phyloP scores from a whole-genome alignment of 228 moss, liverwort and hornwort species.

The Sphagnum fallax region DNA sequence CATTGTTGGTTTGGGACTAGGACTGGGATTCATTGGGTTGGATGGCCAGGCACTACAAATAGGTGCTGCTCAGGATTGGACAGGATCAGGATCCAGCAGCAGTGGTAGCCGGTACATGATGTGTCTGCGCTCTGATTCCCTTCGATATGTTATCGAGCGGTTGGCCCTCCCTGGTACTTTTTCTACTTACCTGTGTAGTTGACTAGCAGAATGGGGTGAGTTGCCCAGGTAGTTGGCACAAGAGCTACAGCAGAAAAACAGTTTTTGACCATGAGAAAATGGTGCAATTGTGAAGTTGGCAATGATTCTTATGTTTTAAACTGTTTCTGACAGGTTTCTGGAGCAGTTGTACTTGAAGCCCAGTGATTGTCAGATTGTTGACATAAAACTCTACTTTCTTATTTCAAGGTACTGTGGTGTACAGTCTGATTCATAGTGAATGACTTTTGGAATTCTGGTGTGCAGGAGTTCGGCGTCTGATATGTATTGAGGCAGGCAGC shows the following conservation, averaged over 20 bases:
- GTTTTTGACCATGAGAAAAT: neutral
- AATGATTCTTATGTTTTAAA: neutral
- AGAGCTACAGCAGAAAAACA: neutral
- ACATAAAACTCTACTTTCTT: too few relatives aligned
- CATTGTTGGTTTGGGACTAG: neutral
- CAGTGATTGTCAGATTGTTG: too few relatives aligned
- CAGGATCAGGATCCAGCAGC: conserved; percentile 42
- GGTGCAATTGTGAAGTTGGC: neutral
- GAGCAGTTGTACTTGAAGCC: neutral
- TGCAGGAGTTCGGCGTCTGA: conserved; percentile 80
- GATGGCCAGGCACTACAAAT: conserved; percentile 77
- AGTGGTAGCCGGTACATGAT: conserved; percentile 60
- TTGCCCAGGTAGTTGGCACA: neutral
- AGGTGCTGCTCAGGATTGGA: conserved; percentile 72
- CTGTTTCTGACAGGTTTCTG: conserved; percentile 1
- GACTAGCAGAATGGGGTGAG: neutral
- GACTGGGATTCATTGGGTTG: neutral
- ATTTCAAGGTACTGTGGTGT: too few relatives aligned
- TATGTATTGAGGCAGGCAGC: conserved; percentile 96
- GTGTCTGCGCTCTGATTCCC: conserved; percentile 86
- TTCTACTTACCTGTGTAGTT: neutral
- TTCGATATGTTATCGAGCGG: conserved; percentile 77
- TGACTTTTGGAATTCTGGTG: too few relatives aligned
- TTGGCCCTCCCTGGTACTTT: conserved; percentile 75
- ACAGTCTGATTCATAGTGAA: too few relatives aligned